Base-by-base conservation (phyloP, 768 basidiomycete genomes). In the Suillus variegatus region DNA sequence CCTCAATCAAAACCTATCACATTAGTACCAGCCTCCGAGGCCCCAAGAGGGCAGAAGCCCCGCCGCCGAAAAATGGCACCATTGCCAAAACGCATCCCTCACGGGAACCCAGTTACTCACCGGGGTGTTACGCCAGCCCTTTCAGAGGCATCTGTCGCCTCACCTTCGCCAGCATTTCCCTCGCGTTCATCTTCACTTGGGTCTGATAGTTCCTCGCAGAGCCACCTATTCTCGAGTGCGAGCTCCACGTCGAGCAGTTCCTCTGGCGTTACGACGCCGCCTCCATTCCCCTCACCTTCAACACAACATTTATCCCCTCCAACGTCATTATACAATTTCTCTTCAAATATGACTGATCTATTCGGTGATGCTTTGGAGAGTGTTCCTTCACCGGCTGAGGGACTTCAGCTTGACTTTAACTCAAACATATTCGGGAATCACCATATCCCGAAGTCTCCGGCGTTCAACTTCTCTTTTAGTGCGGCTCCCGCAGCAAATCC, bases 1-100 rank as follows among this genome's bases (percentile, higher is more conserved):
- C 74, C 69, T 5, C 63, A 43, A 36, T 28, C 64, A 14, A 63
- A 65, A n/a, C 69, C 64, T 36, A 44, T 61, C 7, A 73, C 71
- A 18, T 68, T 70, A 3, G 25, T 70, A 0, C 69, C 66, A 10
- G 10, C 18, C 2, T 32, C 43, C 1, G 65, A 65, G 9, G 49
- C 18, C 5, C 28, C 41, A 20, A 32, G 0, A 46, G 40, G 40
- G 9, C 56, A 47, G 32, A 44, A 22, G 5, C 7, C 16, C 13
- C 25, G 18, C 18, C 66, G 44, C 57, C 57, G 62, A 25, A 75
- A 77, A 65, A 60, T 70, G 28, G 69, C 71, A 20, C 68, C 66
- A 12, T 65, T 75, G 55, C 76, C 75, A 9, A 74, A 63, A 52
- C 73, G 76, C n/a, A 65, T 69, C 2, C 76, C 74, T 12, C 64